A percentile compares a stretch with the other conserved stretches of the same genome.
These are phyloP conservation scores for Capsella rubella DNA, from an alignment of 441 rosid genomes.

Conservation along the genomic window DNA sequence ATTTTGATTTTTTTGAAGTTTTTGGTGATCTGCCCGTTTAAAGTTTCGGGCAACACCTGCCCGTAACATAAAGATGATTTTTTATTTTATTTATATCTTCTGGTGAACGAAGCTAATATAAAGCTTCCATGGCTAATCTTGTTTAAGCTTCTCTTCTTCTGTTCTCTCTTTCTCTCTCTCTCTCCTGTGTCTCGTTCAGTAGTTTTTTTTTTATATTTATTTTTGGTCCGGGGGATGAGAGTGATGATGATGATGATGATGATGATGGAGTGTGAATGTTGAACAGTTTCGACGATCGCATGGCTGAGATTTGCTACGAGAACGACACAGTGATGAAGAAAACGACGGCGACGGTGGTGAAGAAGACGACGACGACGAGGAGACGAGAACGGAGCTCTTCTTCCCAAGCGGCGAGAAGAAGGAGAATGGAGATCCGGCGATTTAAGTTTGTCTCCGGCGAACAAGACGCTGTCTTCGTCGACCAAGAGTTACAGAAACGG, in stretches of 20 bases:
- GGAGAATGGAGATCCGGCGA: constrained; percentile 84
- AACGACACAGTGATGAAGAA: constrained; percentile 50
- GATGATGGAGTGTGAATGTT: constrained; percentile 36
- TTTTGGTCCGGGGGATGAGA: constrained; percentile 32
- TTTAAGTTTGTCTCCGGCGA: constrained; percentile 48
- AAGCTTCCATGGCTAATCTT: constrained; percentile 38
- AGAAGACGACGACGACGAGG: constrained; percentile 26
- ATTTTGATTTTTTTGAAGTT: constrained; percentile 16
- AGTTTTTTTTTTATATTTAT: not conserved
- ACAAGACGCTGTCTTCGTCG: constrained; percentile 29
- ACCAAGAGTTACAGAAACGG: constrained; percentile 29
- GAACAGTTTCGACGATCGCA: constrained; percentile 26
- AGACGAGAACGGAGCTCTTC: constrained; percentile 50
- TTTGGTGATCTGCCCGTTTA: constrained; percentile 47
- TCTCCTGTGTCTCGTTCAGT: constrained; percentile 3
- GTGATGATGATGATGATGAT: constrained; percentile 9
- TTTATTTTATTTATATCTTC: not conserved
- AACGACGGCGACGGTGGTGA: constrained; percentile 35
- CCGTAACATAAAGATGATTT: constrained; percentile 41
- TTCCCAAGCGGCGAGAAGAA: constrained; percentile 57
- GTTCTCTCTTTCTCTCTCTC: not conserved
- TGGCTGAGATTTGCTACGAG: constrained; percentile 72
- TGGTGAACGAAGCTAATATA: constrained; percentile 23
- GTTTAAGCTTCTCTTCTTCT: constrained; percentile 39
- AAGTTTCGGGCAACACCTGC: constrained; percentile 50